These are phyloP conservation scores for Phytopythium sindhum DNA, from an alignment of 352 stramenopile species.

Conservation along the genomic window DNA sequence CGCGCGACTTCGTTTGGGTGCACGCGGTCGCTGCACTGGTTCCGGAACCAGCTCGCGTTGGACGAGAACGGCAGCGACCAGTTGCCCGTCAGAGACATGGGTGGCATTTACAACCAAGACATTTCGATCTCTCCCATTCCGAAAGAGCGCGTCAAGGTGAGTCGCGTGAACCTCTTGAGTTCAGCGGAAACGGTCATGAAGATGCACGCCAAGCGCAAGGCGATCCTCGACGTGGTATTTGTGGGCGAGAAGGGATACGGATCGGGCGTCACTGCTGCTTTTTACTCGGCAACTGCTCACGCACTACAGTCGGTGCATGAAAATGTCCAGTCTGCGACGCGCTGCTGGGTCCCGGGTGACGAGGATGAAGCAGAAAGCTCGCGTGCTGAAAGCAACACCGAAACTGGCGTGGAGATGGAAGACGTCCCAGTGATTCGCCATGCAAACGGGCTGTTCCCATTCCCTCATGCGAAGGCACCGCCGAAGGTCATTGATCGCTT, in stretches of 20 bases:
- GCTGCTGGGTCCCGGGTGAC: conserved; percentile 63
- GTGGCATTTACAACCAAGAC: conserved; percentile 68
- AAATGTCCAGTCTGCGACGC: conserved; percentile 29
- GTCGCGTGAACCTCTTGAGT: conserved; percentile 68
- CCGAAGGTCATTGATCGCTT: conserved; percentile 65
- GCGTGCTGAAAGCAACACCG: conserved; percentile 4
- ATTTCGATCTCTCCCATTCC: conserved; percentile 81
- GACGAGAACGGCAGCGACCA: conserved; percentile 29
- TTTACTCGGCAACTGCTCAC: conserved; percentile 77
- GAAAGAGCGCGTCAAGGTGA: conserved; percentile 84
- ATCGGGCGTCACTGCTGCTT: conserved; percentile 78
- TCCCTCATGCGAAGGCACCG: conserved; percentile 31
- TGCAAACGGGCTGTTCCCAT: conserved; percentile 75
- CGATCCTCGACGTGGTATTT: conserved; percentile 84
- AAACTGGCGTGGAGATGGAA: conserved; percentile 13
- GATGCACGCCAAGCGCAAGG: conserved; percentile 81
- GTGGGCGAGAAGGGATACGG: conserved; percentile 83
- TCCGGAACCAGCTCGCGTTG: conserved; percentile 61
- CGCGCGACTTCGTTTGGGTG: conserved; percentile 76
- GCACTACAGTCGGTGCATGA: conserved; percentile 57
- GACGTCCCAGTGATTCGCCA: conserved; percentile 62
- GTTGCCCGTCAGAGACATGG: conserved; percentile 10
- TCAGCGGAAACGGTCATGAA: conserved; percentile 82
- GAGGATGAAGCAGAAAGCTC: conserved; percentile 24
- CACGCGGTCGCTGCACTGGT: conserved; percentile 80